These are phyloP conservation scores for Taxawa tesnikishii DNA, from an alignment of 2,329 filamentous ascomycete genomes.

Conservation along the genomic window DNA sequence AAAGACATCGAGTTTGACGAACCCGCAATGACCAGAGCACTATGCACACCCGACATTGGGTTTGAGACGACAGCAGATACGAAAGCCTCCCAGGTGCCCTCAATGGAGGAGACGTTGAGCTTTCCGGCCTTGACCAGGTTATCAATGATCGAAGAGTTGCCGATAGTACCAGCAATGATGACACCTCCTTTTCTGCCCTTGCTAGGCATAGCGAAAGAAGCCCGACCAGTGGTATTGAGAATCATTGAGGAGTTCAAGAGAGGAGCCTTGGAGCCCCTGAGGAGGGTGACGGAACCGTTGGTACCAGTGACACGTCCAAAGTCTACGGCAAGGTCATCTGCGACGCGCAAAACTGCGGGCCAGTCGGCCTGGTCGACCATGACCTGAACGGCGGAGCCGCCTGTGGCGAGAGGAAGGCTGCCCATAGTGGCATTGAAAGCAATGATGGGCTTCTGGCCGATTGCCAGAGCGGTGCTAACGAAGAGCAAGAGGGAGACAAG, in stretches of 20 bases:
- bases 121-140: constrained; percentile 41
- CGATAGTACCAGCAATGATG: constrained; percentile 58
- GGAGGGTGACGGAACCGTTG: constrained; percentile 44
- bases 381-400: constrained; percentile 34
- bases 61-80: constrained; percentile 44
- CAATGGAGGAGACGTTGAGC: constrained; percentile 44
- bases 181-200: constrained; percentile 22
- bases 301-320: constrained; percentile 59
- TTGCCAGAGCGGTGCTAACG: constrained; percentile 16
- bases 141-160: constrained; percentile 51
- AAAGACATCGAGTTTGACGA: constrained; percentile 7
- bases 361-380: constrained; percentile 48
- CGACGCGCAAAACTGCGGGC: constrained; percentile 56
- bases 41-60: constrained; percentile 43
- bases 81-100: constrained; percentile 60
- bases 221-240: constrained; percentile 28
- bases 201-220: constrained; percentile 20
- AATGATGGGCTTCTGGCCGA: constrained; percentile 40
- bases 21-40: constrained; percentile 54
- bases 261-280: constrained; percentile 31
- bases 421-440: constrained; percentile 28
- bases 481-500: constrained; percentile 3
- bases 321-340: constrained; percentile 53
- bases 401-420: constrained; percentile 8
- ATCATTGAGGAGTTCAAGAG: constrained; percentile 24